Percentiles rank a stretch among this genome's conserved stretches.
phyloP scores from a whole-genome alignment of 257 asterid genomes.

The Fraxinus anomala region DNA sequence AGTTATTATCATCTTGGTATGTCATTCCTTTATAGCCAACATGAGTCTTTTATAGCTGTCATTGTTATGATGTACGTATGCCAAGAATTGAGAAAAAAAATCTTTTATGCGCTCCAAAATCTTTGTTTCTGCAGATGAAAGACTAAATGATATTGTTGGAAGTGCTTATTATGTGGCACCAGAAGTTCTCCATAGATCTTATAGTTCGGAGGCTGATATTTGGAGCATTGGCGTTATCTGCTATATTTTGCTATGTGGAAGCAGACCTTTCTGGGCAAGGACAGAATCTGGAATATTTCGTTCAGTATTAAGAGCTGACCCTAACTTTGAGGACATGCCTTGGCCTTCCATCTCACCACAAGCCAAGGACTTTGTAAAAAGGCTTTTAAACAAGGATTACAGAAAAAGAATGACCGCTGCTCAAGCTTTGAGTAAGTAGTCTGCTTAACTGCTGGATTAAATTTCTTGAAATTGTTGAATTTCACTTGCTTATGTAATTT shows the following conservation, averaged over 20 bases:
- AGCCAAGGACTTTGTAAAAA: slow-evolving; percentile 85
- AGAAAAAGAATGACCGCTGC: slow-evolving; percentile 98
- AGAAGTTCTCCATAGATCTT: slow-evolving; percentile 94
- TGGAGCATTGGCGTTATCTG: slow-evolving; percentile 98
- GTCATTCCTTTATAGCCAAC: neutral
- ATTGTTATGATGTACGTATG: slow-evolving; percentile 12
- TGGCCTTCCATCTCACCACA: slow-evolving; percentile 88
- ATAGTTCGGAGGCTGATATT: slow-evolving; percentile 91
- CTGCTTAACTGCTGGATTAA: neutral
- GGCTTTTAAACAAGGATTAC: slow-evolving; percentile 91
- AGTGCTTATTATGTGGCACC: slow-evolving; percentile 99
- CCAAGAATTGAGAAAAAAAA: neutral
- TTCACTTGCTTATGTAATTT: neutral
- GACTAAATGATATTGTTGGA: slow-evolving; percentile 96
- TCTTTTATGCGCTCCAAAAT: neutral
- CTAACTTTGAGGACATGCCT: slow-evolving; percentile 86
- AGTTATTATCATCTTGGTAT: neutral
- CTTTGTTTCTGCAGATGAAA: slow-evolving; percentile 61
- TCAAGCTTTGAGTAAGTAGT: slow-evolving; percentile 91
- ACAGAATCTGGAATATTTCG: slow-evolving; percentile 97
- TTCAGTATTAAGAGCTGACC: slow-evolving; percentile 92
- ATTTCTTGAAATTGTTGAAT: neutral
- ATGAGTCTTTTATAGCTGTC: neutral
- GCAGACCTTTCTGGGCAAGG: slow-evolving; percentile 98
- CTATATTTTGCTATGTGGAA: slow-evolving; percentile 89